These are phyloP conservation scores for Pontederia paniculata DNA, from an alignment of 176 grass and related monocot species.

Conservation along the genomic window DNA sequence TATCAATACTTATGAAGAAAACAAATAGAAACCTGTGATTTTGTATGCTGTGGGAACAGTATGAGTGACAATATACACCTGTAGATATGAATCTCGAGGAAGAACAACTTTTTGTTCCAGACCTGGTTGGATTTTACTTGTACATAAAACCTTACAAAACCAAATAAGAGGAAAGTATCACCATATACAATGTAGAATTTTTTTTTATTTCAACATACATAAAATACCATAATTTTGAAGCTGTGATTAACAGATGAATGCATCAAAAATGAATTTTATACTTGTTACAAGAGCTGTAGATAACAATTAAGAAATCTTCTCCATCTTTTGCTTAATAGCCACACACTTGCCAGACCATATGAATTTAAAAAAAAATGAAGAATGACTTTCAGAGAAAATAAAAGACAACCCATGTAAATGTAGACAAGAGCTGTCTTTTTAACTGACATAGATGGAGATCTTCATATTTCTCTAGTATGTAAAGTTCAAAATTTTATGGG, in stretches of 20 bases:
- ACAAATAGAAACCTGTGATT: background rate
- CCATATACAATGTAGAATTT: background rate
- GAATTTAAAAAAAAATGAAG: too few relatives aligned
- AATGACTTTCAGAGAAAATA: too few relatives aligned
- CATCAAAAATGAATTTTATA: too few relatives aligned
- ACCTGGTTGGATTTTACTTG: slow-evolving; percentile 68
- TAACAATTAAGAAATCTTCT: too few relatives aligned
- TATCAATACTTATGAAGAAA: slow-evolving; percentile 19
- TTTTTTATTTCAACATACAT: background rate
- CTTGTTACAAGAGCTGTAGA: too few relatives aligned
- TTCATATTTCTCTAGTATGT: too few relatives aligned
- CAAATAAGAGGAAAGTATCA: background rate
- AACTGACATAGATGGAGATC: too few relatives aligned
- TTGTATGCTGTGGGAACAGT: slow-evolving; percentile 4
- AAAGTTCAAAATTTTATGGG: too few relatives aligned
- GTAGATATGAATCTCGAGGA: slow-evolving; percentile 87
- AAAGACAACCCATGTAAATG: too few relatives aligned
- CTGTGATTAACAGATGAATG: background rate
- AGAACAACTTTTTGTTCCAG: slow-evolving; percentile 87
- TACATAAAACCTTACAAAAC: slow-evolving; percentile 53
- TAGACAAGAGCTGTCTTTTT: too few relatives aligned
- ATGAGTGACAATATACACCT: slow-evolving; percentile 33
- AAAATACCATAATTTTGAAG: background rate
- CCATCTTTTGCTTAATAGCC: too few relatives aligned
- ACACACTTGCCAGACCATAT: too few relatives aligned